Conservation (phyloP, 495 filamentous ascomycete genomes). For the Penicillium cinerascens region DNA sequence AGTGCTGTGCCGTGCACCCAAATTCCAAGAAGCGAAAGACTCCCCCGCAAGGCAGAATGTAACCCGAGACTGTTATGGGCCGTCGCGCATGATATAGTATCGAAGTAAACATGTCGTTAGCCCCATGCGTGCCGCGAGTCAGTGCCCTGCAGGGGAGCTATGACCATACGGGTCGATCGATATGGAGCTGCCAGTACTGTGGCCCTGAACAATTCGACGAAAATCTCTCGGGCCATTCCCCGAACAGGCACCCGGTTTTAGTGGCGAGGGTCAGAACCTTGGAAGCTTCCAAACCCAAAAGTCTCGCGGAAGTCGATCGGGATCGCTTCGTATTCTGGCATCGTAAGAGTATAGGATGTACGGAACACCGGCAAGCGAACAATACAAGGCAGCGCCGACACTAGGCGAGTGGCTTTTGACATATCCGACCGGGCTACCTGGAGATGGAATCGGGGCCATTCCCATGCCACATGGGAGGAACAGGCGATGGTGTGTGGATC, state of each 20-base stretch:
- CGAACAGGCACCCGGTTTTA: background rate
- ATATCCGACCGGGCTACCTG: background rate
- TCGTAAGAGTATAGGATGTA: no score
- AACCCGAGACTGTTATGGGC: background rate
- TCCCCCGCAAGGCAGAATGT: background rate
- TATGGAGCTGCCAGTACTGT: background rate
- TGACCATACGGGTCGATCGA: background rate
- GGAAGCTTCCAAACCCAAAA: background rate
- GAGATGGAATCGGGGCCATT: background rate
- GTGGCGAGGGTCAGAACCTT: background rate
- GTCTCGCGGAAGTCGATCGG: no score
- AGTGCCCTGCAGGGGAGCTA: background rate
- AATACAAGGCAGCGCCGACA: background rate
- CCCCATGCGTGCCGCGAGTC: background rate
- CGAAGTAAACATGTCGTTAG: background rate
- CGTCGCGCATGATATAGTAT: background rate
- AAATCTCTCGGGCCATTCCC: background rate
- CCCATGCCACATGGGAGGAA: conserved; percentile 23
- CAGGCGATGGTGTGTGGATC: conserved; percentile 12
- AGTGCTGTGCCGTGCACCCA: background rate
- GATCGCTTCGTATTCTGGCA: no score
- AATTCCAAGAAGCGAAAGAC: no score
- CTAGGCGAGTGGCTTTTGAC: conserved; percentile 1
- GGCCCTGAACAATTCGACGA: background rate
- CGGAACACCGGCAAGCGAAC: no score